Percentiles rank a stretch among this genome's conserved stretches.
phyloP scores from a whole-genome alignment of 225 moss, liverwort and hornwort species.

The Polytrichum formosum region DNA sequence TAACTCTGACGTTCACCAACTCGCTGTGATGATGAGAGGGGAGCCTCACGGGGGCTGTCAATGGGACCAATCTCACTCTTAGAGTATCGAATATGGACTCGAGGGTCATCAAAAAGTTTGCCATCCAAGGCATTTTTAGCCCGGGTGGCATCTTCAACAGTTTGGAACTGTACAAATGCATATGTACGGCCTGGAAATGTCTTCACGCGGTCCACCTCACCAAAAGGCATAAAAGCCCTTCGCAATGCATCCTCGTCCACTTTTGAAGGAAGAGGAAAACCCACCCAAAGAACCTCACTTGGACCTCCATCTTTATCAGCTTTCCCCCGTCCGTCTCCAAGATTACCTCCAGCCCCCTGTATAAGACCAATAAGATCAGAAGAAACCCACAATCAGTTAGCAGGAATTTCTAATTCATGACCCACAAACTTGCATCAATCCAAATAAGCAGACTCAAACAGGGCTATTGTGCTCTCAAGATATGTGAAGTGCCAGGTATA shows the following conservation, averaged over 20 bases:
- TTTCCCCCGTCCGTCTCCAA: conserved; percentile 43
- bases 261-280: conserved; percentile 90
- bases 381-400: not conserved
- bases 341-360: conserved; percentile 43
- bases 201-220: conserved; percentile 91
- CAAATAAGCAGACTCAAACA: too few species aligned
- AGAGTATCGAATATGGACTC: conserved; percentile 93
- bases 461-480: too few species aligned
- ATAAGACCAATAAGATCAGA: conserved; percentile 1
- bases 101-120: conserved; percentile 94
- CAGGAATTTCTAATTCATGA: too few species aligned
- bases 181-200: conserved; percentile 98
- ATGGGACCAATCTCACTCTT: conserved; percentile 99
- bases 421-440: too few species aligned
- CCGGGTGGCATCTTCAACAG: conserved; percentile 79
- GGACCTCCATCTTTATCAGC: conserved; percentile 92
- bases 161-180: conserved; percentile 96
- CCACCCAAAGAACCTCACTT: conserved; percentile 97
- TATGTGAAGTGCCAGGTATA: not conserved
- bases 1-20: conserved; percentile 55
- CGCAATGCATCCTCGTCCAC: conserved; percentile 94
- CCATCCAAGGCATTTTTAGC: conserved; percentile 91
- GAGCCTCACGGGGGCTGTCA: conserved; percentile 63
- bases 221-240: conserved; percentile 87
- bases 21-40: conserved; percentile 49